These are phyloP conservation scores for Trametes hirsuta DNA, from an alignment of 1,284 basidiomycete species.

Conservation along the genomic window DNA sequence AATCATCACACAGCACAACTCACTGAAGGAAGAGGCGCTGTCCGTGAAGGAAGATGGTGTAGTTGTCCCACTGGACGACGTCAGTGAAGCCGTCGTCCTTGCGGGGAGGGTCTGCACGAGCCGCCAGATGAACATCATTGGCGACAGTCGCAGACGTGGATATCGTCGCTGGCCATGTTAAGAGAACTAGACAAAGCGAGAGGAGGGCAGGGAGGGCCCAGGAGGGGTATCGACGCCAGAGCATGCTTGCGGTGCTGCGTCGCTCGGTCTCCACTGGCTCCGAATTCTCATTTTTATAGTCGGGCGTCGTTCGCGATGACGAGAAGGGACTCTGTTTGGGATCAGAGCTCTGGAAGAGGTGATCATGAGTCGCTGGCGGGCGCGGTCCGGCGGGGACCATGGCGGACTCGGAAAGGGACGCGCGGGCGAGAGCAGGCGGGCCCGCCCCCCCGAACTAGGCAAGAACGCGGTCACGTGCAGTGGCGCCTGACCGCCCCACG, in stretches of 20 bases:
- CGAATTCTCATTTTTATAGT: slow-evolving; percentile 6
- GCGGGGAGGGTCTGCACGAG: slow-evolving; percentile 28
- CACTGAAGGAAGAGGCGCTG: slow-evolving; percentile 51
- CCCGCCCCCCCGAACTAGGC: not conserved
- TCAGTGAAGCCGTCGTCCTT: slow-evolving; percentile 33
- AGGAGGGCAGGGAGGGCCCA: slow-evolving; percentile 23
- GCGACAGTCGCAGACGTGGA: not conserved
- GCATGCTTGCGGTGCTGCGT: slow-evolving; percentile 16
- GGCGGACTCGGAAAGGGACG: not conserved
- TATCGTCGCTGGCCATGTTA: slow-evolving; percentile 21
- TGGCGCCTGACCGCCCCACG: slow-evolving; percentile 12
- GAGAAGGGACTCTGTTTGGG: not conserved
- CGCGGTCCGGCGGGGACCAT: slow-evolving; percentile 13
- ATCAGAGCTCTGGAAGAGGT: not conserved
- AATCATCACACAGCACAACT: slow-evolving; percentile 22
- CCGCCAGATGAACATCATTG: not conserved
- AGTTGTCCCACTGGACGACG: slow-evolving; percentile 39
- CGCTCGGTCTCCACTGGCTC: not conserved
- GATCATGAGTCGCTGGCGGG: not conserved
- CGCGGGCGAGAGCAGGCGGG: not conserved
- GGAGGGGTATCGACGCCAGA: slow-evolving; percentile 19
- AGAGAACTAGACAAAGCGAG: slow-evolving; percentile 14
- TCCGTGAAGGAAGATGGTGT: slow-evolving; percentile 34
- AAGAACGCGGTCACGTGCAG: slow-evolving; percentile 12
- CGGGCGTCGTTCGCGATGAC: not conserved